Percentiles rank a stretch among this genome's conserved stretches.
These are phyloP conservation scores for Lasiosphaeria ovina DNA, from an alignment of 495 filamentous ascomycete genomes.

Conservation along the genomic window DNA sequence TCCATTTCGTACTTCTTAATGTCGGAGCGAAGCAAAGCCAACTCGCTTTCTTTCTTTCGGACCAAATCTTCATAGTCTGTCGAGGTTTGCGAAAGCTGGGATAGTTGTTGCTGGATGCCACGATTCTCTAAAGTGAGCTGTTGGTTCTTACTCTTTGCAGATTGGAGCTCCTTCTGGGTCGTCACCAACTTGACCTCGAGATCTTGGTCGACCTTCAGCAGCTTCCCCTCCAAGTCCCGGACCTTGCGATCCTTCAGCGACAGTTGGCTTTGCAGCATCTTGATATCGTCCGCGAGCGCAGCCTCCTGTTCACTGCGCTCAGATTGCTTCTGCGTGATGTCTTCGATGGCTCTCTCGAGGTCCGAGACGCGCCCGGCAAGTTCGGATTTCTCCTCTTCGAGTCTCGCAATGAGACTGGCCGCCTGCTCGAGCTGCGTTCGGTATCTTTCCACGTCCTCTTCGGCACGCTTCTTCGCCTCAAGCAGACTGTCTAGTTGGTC, in stretches of 20 bases:
- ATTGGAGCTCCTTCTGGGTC: constrained; percentile 78
- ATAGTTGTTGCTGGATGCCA: constrained; percentile 79
- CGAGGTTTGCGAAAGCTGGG: constrained; percentile 85
- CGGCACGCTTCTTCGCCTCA: constrained; percentile 82
- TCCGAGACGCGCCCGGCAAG: constrained; percentile 64
- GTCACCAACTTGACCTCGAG: constrained; percentile 80
- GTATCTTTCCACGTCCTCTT: constrained; percentile 77
- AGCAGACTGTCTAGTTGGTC: constrained; percentile 89
- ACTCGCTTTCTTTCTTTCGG: constrained; percentile 88
- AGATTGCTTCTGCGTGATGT: constrained; percentile 63
- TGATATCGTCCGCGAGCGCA: constrained; percentile 73
- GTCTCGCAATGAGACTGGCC: constrained; percentile 73
- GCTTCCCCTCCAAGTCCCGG: constrained; percentile 79
- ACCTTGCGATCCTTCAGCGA: constrained; percentile 86
- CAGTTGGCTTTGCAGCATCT: constrained; percentile 89
- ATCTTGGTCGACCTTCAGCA: constrained; percentile 84
- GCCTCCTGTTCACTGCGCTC: constrained; percentile 71
- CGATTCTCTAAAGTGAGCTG: constrained; percentile 80
- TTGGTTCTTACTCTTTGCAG: constrained; percentile 64
- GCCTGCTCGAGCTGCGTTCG: constrained; percentile 87
- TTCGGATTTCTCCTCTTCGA: constrained; percentile 81
- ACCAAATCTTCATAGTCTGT: constrained; percentile 93
- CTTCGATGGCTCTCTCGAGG: constrained; percentile 64
- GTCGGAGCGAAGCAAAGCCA: constrained; percentile 79
- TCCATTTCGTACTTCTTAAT: constrained; percentile 75